Percentiles rank a stretch among this genome's conserved stretches.
Conservation (phyloP, 2,329 filamentous ascomycete genomes). For the Celoporthe dispersa region DNA sequence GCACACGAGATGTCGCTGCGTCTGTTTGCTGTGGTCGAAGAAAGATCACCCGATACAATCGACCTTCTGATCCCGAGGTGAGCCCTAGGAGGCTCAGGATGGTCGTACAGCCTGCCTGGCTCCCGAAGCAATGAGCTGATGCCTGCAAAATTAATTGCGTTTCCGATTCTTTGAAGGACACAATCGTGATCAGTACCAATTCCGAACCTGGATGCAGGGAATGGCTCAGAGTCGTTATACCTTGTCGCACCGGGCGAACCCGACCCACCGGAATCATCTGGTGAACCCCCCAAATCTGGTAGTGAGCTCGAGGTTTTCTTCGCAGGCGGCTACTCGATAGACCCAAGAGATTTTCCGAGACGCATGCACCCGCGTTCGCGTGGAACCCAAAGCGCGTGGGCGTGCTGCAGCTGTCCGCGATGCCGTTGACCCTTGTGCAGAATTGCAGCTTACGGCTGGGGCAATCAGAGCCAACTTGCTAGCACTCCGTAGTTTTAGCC, state of each 20-base stretch:
- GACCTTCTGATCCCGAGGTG: not conserved
- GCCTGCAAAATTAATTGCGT: not conserved
- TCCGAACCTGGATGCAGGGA: not conserved
- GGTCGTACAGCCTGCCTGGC: not conserved
- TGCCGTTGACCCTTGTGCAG: slow-evolving; percentile 1
- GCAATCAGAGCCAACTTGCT: not conserved
- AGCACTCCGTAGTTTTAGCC: not conserved
- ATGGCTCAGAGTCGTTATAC: not conserved
- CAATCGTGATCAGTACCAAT: not conserved
- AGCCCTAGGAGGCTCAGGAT: not conserved
- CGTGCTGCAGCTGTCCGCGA: slow-evolving; percentile 21
- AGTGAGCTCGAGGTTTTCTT: not conserved
- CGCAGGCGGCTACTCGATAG: slow-evolving; percentile 14
- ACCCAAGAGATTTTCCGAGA: slow-evolving; percentile 15
- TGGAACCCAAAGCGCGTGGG: slow-evolving; percentile 27
- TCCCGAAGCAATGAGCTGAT: not conserved
- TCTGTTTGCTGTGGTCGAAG: not conserved
- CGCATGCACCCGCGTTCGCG: slow-evolving; percentile 20
- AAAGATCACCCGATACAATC: not conserved
- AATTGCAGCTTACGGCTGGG: not conserved
- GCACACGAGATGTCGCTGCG: not conserved
- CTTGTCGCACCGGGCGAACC: not conserved
- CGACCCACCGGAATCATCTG: not conserved
- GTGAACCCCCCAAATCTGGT: not conserved
- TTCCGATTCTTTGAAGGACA: not conserved